A percentile compares a stretch with the other conserved stretches of the same genome.
phyloP scores from a whole-genome alignment of 371 early-diverging fungal species.

The Rhizopus microsporus region DNA sequence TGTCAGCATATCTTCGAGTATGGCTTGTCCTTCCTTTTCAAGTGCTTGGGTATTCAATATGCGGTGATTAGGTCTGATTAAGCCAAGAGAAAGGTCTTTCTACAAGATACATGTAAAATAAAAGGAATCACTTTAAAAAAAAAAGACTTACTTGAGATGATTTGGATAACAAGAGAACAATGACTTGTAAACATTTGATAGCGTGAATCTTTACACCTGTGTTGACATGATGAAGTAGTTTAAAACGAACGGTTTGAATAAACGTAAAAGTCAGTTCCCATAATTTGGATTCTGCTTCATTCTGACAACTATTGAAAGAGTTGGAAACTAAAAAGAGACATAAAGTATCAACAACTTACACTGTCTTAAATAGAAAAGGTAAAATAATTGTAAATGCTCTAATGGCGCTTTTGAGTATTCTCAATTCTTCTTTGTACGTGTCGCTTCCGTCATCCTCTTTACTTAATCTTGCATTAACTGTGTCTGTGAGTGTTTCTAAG shows the following conservation, averaged over 20 bases:
- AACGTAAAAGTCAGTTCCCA: constrained; percentile 39
- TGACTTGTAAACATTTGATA: constrained; percentile 48
- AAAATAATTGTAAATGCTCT: constrained; percentile 45
- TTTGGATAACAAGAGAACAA: constrained; percentile 41
- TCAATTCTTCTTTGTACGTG: constrained; percentile 27
- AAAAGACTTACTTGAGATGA: constrained; percentile 12
- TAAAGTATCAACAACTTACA: constrained; percentile 9
- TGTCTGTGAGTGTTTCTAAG: constrained; percentile 28
- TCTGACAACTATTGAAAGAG: constrained; percentile 37
- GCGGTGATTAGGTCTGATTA: constrained; percentile 45
- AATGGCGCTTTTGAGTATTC: constrained; percentile 38
- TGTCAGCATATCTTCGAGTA: constrained; percentile 26
- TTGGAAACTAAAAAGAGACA: not conserved
- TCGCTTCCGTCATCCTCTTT: constrained; percentile 25
- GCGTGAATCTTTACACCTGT: constrained; percentile 44
- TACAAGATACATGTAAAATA: constrained; percentile 7
- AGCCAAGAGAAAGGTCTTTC: constrained; percentile 37
- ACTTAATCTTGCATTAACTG: constrained; percentile 22
- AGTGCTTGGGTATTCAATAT: constrained; percentile 34
- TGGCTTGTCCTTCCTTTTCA: constrained; percentile 35
- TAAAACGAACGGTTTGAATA: constrained; percentile 24
- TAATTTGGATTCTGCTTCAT: constrained; percentile 44
- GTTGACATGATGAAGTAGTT: constrained; percentile 31
- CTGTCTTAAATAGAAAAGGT: constrained; percentile 27
- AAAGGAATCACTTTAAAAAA: not conserved